These are phyloP conservation scores for Eucalyptus caleyi DNA, from an alignment of 345 rosid species.

Conservation along the genomic window DNA sequence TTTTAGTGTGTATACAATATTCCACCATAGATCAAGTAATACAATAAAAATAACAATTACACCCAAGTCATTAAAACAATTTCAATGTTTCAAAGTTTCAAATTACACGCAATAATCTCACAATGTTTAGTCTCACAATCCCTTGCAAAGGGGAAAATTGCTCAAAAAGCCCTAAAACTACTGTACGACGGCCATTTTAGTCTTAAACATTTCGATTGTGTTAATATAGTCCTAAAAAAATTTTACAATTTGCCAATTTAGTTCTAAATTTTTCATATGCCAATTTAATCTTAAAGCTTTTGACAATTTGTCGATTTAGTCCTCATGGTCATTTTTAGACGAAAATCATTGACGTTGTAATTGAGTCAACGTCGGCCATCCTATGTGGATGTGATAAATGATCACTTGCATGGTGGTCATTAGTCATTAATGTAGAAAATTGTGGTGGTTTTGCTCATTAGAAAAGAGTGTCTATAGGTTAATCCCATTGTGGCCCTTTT, in stretches of 20 bases:
- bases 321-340: neutral
- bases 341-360: neutral
- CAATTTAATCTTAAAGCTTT: neutral
- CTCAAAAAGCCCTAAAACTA: neutral
- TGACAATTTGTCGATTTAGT: neutral
- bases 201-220: neutral
- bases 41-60: neutral
- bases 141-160: neutral
- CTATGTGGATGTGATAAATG: neutral
- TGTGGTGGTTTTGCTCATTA: no score
- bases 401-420: neutral
- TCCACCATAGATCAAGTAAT: neutral
- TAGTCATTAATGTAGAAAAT: no score
- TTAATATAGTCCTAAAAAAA: neutral
- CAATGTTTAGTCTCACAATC: neutral
- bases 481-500: no score
- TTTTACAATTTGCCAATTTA: neutral
- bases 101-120: neutral
- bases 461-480: no score
- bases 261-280: neutral
- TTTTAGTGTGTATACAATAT: neutral
- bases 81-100: neutral
- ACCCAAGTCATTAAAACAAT: neutral
- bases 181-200: accelerated
- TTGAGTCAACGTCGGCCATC: neutral